Evolutionary conservation across 805 yeast genomes (phyloP).

Genomic region (Pichia ethanolica): DNA sequence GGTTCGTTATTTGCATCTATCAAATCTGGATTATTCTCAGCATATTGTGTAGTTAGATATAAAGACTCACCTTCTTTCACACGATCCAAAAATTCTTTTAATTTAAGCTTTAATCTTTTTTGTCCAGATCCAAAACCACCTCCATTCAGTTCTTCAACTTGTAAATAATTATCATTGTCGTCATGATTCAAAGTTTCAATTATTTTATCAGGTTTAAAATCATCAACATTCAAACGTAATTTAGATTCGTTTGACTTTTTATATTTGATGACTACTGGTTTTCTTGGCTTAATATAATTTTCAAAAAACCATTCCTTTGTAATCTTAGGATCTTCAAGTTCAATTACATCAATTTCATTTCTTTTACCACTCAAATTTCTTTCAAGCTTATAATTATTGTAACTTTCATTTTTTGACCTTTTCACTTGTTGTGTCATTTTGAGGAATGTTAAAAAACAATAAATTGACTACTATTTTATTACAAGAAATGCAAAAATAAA

Average conservation of each 20-base stretch:
- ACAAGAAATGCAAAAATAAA: too few species aligned
- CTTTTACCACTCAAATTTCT: background rate
- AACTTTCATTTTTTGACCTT: conserved; percentile 3
- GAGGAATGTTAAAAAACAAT: too few species aligned
- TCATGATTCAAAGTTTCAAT: conserved; percentile 7
- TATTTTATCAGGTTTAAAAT: conserved; percentile 8
- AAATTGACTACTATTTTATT: too few species aligned
- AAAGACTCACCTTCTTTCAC: conserved; percentile 33
- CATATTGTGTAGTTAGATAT: conserved; percentile 67
- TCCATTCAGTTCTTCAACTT: conserved; percentile 49
- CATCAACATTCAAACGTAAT: conserved; percentile 2
- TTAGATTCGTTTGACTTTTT: background rate
- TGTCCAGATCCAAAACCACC: conserved; percentile 69
- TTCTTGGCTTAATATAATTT: conserved; percentile 10
- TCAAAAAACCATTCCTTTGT: conserved; percentile 11
- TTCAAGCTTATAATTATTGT: conserved; percentile 4
- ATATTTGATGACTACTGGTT: conserved; percentile 10
- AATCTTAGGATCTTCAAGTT: conserved; percentile 6
- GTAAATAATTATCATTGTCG: conserved; percentile 23
- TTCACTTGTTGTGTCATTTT: background rate
- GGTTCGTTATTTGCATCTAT: background rate
- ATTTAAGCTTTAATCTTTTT: conserved; percentile 41
- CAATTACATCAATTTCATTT: conserved; percentile 6
- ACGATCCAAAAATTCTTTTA: conserved; percentile 40
- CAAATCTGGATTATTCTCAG: conserved; percentile 35